phyloP scores from a whole-genome alignment of 169 alveolate genomes.

The Theileria annulata region DNA sequence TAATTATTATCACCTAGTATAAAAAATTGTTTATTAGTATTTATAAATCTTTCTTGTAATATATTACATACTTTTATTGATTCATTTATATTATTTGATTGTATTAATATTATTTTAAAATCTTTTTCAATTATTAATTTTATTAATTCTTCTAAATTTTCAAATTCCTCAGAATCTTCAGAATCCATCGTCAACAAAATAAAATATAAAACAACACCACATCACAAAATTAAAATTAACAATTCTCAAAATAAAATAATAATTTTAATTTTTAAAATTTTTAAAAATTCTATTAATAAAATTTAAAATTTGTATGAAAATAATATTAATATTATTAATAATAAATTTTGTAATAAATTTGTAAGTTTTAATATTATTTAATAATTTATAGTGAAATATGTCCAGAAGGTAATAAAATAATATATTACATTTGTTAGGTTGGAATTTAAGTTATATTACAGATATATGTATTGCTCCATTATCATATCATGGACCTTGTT shows the following conservation, averaged over 20 bases:
- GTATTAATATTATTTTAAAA: slow-evolving; percentile 41
- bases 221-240: background rate
- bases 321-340: background rate
- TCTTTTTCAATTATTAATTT: slow-evolving; percentile 11
- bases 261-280: too few relatives aligned
- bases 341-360: too few relatives aligned
- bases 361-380: too few relatives aligned
- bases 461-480: slow-evolving; percentile 53
- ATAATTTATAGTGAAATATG: too few relatives aligned
- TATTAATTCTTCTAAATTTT: slow-evolving; percentile 7
- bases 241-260: background rate
- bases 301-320: too few relatives aligned
- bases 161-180: too few relatives aligned
- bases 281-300: too few relatives aligned
- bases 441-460: slow-evolving; percentile 21
- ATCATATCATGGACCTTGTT: slow-evolving; percentile 51
- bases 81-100: slow-evolving; percentile 42
- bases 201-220: background rate
- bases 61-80: slow-evolving; percentile 29
- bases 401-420: too few relatives aligned
- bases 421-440: slow-evolving; percentile 18
- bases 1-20: slow-evolving; percentile 63
- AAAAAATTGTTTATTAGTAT: slow-evolving; percentile 12
- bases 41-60: slow-evolving; percentile 17
- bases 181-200: too few relatives aligned